Base-by-base conservation (phyloP, 352 stramenopile genomes). In the Peronospora destructor region DNA sequence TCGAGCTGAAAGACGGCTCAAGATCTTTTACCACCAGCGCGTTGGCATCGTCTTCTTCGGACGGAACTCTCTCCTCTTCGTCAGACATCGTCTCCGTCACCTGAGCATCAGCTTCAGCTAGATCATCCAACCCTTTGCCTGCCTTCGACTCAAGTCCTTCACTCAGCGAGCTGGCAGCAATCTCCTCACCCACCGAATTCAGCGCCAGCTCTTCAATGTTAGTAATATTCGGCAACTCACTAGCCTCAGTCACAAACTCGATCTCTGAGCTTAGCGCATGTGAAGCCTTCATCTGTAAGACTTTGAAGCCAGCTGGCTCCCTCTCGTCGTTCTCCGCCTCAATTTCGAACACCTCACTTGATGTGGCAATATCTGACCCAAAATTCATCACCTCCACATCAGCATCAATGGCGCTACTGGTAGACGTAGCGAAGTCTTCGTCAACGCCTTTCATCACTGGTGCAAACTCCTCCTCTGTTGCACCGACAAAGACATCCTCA, bases 241-340 rank as follows among this genome's bases (percentile, higher is more conserved):
- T 16, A 1, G 17, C 12, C 4, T 36, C 30, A 6, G 4, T 6
- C 30, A 36, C 30, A 8, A 7, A 6, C 5, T 36, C 30, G 3
- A 36, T n/a, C 21, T 16, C 7, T 44, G 3, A 13, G 30, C 30
- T 36, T 14, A 36, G 12, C 30, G 8, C 30, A 36, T 8, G 10
- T 14, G 30, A 36, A 36, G 10, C 13, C n/a, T 59, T 44, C 9
- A 56, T n/a, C 26, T 56, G 37, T 9, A 58, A 12, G 16, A 52
- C 37, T 26, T 47, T 43, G 8, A 25, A n/a, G 30, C 30, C 10
- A 4, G 10, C 11, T 14, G 9, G 13, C 11, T 16, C 30, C 30
- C 16, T 11, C 16, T 16, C 13, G 30, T 17, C 30, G 4, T 36
- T 36, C 13, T 36, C 30, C 30, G 30, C 30, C 12, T 36, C 30